These are phyloP conservation scores for Melianthus villosus DNA, from an alignment of 441 rosid species.

Conservation along the genomic window DNA sequence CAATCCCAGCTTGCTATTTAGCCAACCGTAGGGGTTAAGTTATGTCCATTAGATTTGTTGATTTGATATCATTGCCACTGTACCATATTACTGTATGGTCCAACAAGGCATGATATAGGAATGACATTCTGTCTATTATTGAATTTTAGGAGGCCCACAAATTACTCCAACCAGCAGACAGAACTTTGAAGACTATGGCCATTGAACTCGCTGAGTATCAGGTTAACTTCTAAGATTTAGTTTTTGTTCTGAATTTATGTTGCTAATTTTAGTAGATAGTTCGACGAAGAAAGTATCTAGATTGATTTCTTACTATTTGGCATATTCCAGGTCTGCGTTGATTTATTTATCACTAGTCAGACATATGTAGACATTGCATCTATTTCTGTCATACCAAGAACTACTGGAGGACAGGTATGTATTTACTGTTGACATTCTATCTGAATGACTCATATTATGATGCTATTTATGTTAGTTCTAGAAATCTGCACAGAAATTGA, in stretches of 20 bases:
- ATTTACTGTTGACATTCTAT: too few species aligned
- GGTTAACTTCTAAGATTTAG: conserved; percentile 20
- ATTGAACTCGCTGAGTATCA: conserved; percentile 92
- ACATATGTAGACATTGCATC: conserved; percentile 76
- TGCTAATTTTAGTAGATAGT: too few species aligned
- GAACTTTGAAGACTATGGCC: conserved; percentile 71
- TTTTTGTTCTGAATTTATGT: background rate
- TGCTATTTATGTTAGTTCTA: too few species aligned
- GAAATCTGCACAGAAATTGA: too few species aligned
- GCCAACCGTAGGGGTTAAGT: too few species aligned
- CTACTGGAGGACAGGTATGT: conserved; percentile 93
- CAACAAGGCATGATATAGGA: background rate
- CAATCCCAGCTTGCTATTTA: too few species aligned
- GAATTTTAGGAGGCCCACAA: conserved; percentile 70
- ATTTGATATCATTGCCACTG: too few species aligned
- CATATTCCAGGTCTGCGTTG: conserved; percentile 66
- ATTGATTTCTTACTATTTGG: conserved; percentile 7
- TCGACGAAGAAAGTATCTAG: too few species aligned
- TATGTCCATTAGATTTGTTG: too few species aligned
- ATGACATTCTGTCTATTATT: conserved; percentile 3
- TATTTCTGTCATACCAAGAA: conserved; percentile 72
- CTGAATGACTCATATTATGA: too few species aligned
- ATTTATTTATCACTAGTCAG: conserved; percentile 70
- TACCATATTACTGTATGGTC: too few species aligned
- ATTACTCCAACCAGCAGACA: conserved; percentile 78